Evolutionary conservation across 2,329 filamentous ascomycete species (phyloP).

Genomic region (Fusarium staphyleae): DNA sequence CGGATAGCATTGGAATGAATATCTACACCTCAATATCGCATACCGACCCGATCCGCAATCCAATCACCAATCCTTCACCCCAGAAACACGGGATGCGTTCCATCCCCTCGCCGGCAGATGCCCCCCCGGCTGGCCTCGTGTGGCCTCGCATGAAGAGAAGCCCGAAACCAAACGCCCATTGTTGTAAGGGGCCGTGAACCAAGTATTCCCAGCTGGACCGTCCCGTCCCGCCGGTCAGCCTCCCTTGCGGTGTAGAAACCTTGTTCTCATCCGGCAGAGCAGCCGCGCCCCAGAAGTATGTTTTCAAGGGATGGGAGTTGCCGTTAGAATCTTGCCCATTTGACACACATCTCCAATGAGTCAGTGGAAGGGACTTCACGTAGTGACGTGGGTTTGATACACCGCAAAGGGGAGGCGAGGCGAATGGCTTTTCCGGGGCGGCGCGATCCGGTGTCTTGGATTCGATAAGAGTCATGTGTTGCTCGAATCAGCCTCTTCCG

Average conservation of each 20-base stretch:
- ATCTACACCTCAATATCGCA: conserved; percentile 6
- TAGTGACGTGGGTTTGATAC: not conserved
- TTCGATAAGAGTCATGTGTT: conserved; percentile 4
- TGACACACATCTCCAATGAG: conserved; percentile 21
- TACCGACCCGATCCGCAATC: conserved; percentile 1
- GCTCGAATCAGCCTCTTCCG: conserved; percentile 22
- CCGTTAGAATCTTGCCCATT: conserved; percentile 1
- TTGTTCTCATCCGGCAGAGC: conserved; percentile 8
- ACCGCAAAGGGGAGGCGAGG: conserved; percentile 1
- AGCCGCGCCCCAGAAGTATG: not conserved
- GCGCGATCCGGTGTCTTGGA: conserved; percentile 29
- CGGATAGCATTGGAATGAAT: conserved; percentile 22
- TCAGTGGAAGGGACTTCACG: not conserved
- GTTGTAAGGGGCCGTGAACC: not conserved
- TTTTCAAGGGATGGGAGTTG: conserved; percentile 20
- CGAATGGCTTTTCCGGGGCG: conserved; percentile 22
- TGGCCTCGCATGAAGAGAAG: not conserved
- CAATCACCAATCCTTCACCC: conserved; percentile 5
- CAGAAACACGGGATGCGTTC: not conserved
- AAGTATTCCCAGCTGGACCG: conserved; percentile 14
- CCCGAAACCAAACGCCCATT: not conserved
- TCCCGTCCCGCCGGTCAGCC: conserved; percentile 20
- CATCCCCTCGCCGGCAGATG: not conserved
- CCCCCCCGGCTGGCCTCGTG: conserved; percentile 2
- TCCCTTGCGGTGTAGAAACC: conserved; percentile 7